These are phyloP conservation scores for Suillus hirtellus DNA, from an alignment of 768 basidiomycete species.

Conservation along the genomic window DNA sequence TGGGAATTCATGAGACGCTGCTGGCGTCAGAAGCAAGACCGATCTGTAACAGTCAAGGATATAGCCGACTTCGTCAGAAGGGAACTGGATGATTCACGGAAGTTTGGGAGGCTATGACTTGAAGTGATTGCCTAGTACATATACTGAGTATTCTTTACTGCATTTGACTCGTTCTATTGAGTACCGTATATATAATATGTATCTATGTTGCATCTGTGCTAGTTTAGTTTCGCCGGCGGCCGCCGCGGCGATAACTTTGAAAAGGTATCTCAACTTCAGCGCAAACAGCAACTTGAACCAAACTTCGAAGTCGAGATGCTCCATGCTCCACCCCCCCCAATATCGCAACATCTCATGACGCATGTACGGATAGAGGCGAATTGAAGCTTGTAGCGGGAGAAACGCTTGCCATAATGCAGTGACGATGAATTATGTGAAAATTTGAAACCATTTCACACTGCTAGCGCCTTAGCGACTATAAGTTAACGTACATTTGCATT, in stretches of 20 bases:
- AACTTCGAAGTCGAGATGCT: not conserved
- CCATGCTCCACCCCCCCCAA: not conserved
- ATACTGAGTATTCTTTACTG: not conserved
- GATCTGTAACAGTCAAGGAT: not conserved
- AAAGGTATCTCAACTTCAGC: too few relatives aligned
- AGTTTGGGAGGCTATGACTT: not conserved
- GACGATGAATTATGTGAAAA: not conserved
- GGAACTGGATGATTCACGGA: constrained; percentile 1
- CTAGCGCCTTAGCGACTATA: not conserved
- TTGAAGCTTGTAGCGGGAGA: not conserved
- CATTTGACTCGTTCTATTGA: not conserved
- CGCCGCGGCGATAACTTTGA: not conserved
- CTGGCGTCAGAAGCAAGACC: constrained; percentile 5
- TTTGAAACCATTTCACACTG: not conserved
- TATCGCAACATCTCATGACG: not conserved
- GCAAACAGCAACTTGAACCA: not conserved
- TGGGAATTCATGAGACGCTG: constrained; percentile 14
- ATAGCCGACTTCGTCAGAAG: not conserved
- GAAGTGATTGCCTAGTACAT: not conserved
- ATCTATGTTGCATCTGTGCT: not conserved
- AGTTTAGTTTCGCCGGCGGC: not conserved
- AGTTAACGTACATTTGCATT: not conserved
- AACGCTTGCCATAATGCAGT: not conserved
- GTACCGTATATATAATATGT: not conserved
- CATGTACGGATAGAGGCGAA: not conserved